Percentiles rank a stretch among this genome's conserved stretches.
Evolutionary conservation across 73 alveolate genomes (phyloP).

Genomic region (Paraurostyla sp.): DNA sequence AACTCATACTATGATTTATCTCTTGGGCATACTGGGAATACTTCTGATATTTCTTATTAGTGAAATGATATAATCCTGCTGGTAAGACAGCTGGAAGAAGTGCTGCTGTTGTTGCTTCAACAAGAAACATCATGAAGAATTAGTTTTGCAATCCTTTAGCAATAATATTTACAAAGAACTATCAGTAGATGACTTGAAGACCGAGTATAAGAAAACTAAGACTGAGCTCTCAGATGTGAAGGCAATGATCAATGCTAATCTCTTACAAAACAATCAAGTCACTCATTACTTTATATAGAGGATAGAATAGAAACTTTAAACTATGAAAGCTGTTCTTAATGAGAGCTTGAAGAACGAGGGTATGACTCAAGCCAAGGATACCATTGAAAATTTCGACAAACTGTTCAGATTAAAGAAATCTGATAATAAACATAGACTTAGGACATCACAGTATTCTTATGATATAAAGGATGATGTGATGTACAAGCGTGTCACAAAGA

Average conservation of each 20-base stretch:
- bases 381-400: constrained; percentile 17
- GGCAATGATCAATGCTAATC: not conserved
- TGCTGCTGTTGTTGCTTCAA: constrained; percentile 60
- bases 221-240: constrained; percentile 18
- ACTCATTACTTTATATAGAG: not conserved
- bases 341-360: not conserved
- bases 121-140: not conserved
- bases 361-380: constrained; percentile 6
- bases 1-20: constrained; percentile 44
- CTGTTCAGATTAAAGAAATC: constrained; percentile 4
- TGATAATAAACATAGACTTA: not conserved
- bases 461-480: constrained; percentile 50
- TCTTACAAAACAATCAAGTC: not conserved
- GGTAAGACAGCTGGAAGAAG: not conserved
- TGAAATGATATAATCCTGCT: not conserved
- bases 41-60: not conserved
- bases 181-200: not conserved
- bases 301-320: not conserved
- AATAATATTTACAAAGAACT: constrained; percentile 30
- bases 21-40: not conserved
- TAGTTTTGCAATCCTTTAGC: constrained; percentile 4
- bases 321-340: not conserved
- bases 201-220: constrained; percentile 43
- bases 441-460: constrained; percentile 26
- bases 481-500: constrained; percentile 19